Evolutionary conservation across 768 basidiomycete genomes (phyloP).

Genomic region (Russula sp.): DNA sequence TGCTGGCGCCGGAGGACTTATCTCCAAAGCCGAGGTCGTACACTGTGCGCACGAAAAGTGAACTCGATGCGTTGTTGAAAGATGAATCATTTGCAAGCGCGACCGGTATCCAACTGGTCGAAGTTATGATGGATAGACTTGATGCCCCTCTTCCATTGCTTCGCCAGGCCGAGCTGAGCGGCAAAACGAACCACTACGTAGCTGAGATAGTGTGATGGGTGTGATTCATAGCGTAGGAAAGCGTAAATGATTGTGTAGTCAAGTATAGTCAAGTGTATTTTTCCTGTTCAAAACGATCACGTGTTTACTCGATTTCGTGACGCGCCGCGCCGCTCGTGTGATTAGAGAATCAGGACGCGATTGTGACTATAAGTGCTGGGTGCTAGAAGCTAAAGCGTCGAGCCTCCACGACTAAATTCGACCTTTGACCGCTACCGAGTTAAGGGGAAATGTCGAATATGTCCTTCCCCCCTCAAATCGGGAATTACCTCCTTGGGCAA

Average conservation of each 20-base stretch:
- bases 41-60: slow-evolving; percentile 58
- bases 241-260: background rate
- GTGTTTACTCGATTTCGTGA: background rate
- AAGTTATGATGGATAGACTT: slow-evolving; percentile 65
- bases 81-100: slow-evolving; percentile 55
- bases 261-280: no score
- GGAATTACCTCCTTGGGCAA: slow-evolving; percentile 55
- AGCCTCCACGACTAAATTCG: background rate
- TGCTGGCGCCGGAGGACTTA: slow-evolving; percentile 46
- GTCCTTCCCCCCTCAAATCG: slow-evolving; percentile 37
- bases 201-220: slow-evolving; percentile 3
- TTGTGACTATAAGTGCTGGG: background rate
- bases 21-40: slow-evolving; percentile 52
- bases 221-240: background rate
- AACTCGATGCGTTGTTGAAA: slow-evolving; percentile 62
- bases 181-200: slow-evolving; percentile 44
- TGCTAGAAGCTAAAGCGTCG: background rate
- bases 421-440: background rate
- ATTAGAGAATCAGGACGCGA: background rate
- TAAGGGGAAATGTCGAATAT: background rate
- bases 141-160: slow-evolving; percentile 67
- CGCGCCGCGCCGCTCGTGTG: no score
- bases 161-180: slow-evolving; percentile 49
- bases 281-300: background rate
- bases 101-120: slow-evolving; percentile 70